phyloP scores from a whole-genome alignment of 2,329 filamentous ascomycete genomes.

The Arthroderma sp. region DNA sequence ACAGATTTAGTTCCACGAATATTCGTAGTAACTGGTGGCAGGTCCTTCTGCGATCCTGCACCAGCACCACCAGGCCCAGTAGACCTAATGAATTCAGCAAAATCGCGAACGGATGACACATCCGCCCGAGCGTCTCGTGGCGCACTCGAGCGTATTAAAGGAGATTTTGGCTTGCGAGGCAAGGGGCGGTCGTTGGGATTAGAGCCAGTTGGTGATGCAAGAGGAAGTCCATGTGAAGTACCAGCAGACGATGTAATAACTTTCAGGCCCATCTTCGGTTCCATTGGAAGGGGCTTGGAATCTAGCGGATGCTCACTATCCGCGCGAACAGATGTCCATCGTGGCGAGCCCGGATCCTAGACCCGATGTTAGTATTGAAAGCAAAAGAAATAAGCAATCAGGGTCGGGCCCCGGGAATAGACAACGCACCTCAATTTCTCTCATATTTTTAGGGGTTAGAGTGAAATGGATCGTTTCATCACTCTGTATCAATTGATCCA shows the following conservation, averaged over 20 bases:
- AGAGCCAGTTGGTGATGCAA: not conserved
- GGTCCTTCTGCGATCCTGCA: not conserved
- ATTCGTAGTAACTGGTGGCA: not conserved
- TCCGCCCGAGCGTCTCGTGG: slow-evolving; percentile 63
- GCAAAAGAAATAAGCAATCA: not conserved
- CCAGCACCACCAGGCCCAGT: slow-evolving; percentile 48
- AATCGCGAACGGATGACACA: slow-evolving; percentile 61
- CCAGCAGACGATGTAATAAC: not conserved
- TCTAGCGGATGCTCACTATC: slow-evolving; percentile 18
- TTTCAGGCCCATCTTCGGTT: not conserved
- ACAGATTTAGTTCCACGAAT: not conserved
- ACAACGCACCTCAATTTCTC: slow-evolving; percentile 52
- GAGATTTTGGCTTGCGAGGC: slow-evolving; percentile 3
- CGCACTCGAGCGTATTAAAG: slow-evolving; percentile 14
- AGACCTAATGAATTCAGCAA: slow-evolving; percentile 79
- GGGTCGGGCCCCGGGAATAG: not conserved
- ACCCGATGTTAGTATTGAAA: not conserved
- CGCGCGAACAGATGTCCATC: slow-evolving; percentile 20
- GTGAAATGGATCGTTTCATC: slow-evolving; percentile 75
- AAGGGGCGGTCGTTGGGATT: not conserved
- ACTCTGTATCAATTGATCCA: slow-evolving; percentile 70
- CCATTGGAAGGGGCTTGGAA: not conserved
- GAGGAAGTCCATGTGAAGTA: not conserved
- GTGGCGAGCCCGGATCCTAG: slow-evolving; percentile 23
- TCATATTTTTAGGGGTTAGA: slow-evolving; percentile 66